phyloP scores from a whole-genome alignment of 2,329 filamentous ascomycete species.

The Microthyrium microscopicum region DNA sequence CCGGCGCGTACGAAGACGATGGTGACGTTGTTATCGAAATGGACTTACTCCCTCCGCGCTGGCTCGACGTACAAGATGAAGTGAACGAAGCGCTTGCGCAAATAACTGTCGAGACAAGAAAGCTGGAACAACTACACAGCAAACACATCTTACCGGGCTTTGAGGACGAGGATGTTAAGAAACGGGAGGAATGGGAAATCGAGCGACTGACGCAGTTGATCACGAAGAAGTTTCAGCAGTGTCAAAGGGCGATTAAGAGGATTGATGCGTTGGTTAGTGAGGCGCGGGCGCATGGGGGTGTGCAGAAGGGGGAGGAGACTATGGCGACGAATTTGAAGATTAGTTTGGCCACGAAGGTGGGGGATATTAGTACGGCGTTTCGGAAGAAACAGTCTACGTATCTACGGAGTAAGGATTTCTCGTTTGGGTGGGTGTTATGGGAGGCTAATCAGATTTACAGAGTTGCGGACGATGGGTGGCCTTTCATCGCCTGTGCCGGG shows the following conservation, averaged over 20 bases:
- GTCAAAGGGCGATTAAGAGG: conserved; percentile 73
- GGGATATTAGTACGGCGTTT: conserved; percentile 82
- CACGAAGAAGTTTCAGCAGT: conserved; percentile 75
- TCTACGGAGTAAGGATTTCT: conserved; percentile 55
- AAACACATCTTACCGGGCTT: conserved; percentile 95
- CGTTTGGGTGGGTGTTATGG: neutral
- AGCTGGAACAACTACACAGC: conserved; percentile 82
- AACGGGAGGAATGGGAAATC: conserved; percentile 74
- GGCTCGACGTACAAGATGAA: conserved; percentile 90
- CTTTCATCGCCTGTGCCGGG: conserved; percentile 33
- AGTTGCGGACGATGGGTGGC: conserved; percentile 28
- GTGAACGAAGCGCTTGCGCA: conserved; percentile 67
- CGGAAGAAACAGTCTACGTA: conserved; percentile 96
- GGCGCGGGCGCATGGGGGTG: conserved; percentile 51
- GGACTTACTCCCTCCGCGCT: conserved; percentile 86
- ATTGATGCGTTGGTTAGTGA: conserved; percentile 80
- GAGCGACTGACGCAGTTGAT: conserved; percentile 81
- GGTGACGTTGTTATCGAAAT: conserved; percentile 96
- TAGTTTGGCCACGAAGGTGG: conserved; percentile 70
- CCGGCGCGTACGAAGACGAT: conserved; percentile 62
- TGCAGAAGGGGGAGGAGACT: conserved; percentile 71
- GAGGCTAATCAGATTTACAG: conserved; percentile 22
- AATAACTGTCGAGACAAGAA: conserved; percentile 67
- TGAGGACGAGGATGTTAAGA: conserved; percentile 84
- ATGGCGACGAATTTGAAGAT: conserved; percentile 97